A percentile compares a stretch with the other conserved stretches of the same genome.
Evolutionary conservation across 2,329 filamentous ascomycete genomes (phyloP).

Genomic region (Plenodomus lindquistii): DNA sequence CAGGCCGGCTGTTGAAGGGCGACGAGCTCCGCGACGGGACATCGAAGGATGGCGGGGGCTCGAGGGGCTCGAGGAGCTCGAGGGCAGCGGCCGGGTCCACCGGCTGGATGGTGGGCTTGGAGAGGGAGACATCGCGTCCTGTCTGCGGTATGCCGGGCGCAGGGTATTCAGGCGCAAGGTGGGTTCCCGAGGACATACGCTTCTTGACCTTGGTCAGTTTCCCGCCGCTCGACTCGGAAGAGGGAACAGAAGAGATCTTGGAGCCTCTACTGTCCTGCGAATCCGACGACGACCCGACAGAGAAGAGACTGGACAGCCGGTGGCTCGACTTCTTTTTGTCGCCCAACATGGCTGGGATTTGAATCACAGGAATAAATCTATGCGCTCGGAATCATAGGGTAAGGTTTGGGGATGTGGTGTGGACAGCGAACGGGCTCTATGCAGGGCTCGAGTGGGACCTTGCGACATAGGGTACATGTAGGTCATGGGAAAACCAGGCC

Average conservation of each 20-base stretch:
- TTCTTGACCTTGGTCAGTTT: constrained; percentile 38
- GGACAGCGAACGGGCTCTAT: constrained; percentile 23
- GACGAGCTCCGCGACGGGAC: constrained; percentile 33
- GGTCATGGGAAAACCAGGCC: constrained; percentile 14
- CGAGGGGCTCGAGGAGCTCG: constrained; percentile 33
- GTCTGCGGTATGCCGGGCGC: constrained; percentile 23
- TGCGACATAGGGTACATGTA: constrained; percentile 15
- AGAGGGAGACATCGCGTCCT: constrained; percentile 14
- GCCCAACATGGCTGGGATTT: constrained; percentile 18
- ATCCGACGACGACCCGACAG: constrained; percentile 25
- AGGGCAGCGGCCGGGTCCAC: constrained; percentile 26
- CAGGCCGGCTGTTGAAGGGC: constrained; percentile 31
- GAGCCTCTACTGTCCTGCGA: constrained; percentile 10
- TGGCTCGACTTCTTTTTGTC: constrained; percentile 39
- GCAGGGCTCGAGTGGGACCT: constrained; percentile 14
- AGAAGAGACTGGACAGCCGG: constrained; percentile 42
- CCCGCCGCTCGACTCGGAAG: constrained; percentile 31
- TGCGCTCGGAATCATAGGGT: constrained; percentile 14
- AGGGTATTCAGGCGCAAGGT: constrained; percentile 37
- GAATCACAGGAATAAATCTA: constrained; percentile 7
- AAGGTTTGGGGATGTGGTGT: constrained; percentile 12
- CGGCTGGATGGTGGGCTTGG: constrained; percentile 33
- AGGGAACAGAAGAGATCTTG: constrained; percentile 22
- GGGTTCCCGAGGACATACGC: constrained; percentile 36
- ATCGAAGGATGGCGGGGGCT: constrained; percentile 33